Conservation (phyloP, 2,329 filamentous ascomycete genomes). For the Cordyceps sp. region DNA sequence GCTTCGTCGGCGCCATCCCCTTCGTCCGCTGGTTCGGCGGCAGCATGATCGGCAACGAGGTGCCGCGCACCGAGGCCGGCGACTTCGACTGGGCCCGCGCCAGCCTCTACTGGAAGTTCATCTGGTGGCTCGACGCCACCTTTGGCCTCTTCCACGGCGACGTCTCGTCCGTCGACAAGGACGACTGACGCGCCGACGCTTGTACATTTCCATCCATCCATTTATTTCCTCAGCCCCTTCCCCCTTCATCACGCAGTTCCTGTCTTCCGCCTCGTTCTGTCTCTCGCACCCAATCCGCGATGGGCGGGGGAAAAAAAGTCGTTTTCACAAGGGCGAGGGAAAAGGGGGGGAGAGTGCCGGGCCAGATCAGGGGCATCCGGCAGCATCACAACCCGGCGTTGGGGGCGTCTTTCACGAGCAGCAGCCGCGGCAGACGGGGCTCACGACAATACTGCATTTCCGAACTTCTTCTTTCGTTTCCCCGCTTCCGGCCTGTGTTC, state of each 20-base stretch:
- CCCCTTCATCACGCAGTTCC: no score
- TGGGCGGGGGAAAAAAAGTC: no score
- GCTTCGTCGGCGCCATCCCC: slow-evolving; percentile 47
- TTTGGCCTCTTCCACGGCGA: slow-evolving; percentile 43
- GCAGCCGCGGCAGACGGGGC: no score
- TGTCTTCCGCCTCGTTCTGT: neutral
- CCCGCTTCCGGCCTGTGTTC: no score
- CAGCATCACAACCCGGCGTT: no score
- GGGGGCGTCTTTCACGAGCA: no score
- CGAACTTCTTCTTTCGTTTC: no score
- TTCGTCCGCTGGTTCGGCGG: slow-evolving; percentile 57
- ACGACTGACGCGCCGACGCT: slow-evolving; percentile 25
- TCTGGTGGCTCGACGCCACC: slow-evolving; percentile 43
- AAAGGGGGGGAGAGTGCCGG: no score
- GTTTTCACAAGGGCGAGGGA: no score
- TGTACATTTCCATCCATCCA: neutral
- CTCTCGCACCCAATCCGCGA: neutral
- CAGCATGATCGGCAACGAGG: slow-evolving; percentile 57
- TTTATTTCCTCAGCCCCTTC: no score
- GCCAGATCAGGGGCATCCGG: no score
- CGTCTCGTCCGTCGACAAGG: slow-evolving; percentile 39
- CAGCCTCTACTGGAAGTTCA: slow-evolving; percentile 50
- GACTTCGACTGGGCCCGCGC: slow-evolving; percentile 61
- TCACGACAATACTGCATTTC: no score
- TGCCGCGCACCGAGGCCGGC: slow-evolving; percentile 56